These are phyloP conservation scores for Daldinia sp. DNA, from an alignment of 2,329 filamentous ascomycete genomes.

Conservation along the genomic window DNA sequence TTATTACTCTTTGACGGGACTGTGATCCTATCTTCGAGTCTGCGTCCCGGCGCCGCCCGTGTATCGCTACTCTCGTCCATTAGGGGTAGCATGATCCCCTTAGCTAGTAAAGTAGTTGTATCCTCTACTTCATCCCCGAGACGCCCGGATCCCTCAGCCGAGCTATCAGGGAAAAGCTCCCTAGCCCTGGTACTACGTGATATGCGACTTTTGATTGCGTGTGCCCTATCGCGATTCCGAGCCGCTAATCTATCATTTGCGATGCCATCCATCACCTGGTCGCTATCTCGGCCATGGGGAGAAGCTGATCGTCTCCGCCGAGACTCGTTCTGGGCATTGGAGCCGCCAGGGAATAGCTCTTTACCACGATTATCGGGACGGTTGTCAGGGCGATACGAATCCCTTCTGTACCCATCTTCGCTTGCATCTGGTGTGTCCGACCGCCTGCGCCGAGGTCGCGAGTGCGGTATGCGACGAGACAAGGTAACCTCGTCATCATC, in stretches of 20 bases:
- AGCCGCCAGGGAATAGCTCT: conserved; percentile 68
- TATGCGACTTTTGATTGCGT: conserved; percentile 55
- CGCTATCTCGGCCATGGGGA: conserved; percentile 56
- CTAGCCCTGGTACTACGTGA: conserved; percentile 55
- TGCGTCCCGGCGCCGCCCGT: conserved; percentile 30
- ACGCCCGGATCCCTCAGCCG: conserved; percentile 54
- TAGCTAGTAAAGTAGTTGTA: conserved; percentile 59
- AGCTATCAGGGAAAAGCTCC: conserved; percentile 66
- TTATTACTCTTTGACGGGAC: conserved; percentile 39
- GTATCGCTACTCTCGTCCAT: conserved; percentile 53
- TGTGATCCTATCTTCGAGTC: conserved; percentile 45
- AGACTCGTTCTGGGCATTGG: conserved; percentile 41
- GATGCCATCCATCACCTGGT: conserved; percentile 49
- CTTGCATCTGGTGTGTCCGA: conserved; percentile 48
- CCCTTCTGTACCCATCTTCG: conserved; percentile 26
- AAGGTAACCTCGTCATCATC: conserved; percentile 68
- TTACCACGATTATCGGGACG: conserved; percentile 58
- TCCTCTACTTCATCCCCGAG: conserved; percentile 63
- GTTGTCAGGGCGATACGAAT: conserved; percentile 49
- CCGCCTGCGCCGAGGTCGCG: conserved; percentile 44
- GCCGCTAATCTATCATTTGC: conserved; percentile 45
- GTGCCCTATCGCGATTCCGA: conserved; percentile 56
- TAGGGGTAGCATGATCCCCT: conserved; percentile 58
- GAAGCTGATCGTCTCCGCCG: conserved; percentile 62
- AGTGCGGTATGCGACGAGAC: conserved; percentile 44